Evolutionary conservation across 176 grass and related monocot species (phyloP), one percentile per base, ranked within the genome.

Genomic region (Chloris gayana): DNA sequence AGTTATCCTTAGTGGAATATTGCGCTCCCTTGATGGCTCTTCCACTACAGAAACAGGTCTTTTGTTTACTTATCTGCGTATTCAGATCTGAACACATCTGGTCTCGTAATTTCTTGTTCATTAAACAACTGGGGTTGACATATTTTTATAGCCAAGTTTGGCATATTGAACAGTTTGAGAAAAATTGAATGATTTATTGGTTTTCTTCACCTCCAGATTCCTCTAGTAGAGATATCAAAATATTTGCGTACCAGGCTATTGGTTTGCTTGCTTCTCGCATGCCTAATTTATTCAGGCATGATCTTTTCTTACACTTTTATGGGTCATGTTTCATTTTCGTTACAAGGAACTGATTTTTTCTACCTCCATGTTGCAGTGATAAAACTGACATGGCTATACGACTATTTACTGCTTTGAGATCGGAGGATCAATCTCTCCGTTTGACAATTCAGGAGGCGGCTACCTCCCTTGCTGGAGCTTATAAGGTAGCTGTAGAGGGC

Each of bases 241-340:
- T 91, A 84, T 97, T 97, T 87, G 89, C 91, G 0, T 97, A 97
- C 83, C 95, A 94, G 88, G 91, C 92, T 27, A 94, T 97, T 65
- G 95, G 91, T 77, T 92, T 97, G 73, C 92, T 97, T 77, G 89
- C 89, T 21, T 94, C 95, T 86, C 89, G 95, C 38, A 74, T 97
- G 89, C 95, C 95, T 79, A 91, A 97, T 90, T 90, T 97, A 78
- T 97, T 97, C 85, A 97, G 89, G 95, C 73, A 88, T 31, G 88
- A 54, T 64, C 38, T 60, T 70, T 46, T 54, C 59, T 67, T 78
- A 58, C 60, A 60, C 21, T 71, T 80, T 37, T 12, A 78, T 46
- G 53, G n/a, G 31, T 32, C n/a, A 14, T 77, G 70, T 41, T 62
- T 7, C 1, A 75, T 61, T 61, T 61, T 0, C 26, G 24, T 60